phyloP scores from a whole-genome alignment of 2,329 filamentous ascomycete genomes.

The Calonectria naviculata region DNA sequence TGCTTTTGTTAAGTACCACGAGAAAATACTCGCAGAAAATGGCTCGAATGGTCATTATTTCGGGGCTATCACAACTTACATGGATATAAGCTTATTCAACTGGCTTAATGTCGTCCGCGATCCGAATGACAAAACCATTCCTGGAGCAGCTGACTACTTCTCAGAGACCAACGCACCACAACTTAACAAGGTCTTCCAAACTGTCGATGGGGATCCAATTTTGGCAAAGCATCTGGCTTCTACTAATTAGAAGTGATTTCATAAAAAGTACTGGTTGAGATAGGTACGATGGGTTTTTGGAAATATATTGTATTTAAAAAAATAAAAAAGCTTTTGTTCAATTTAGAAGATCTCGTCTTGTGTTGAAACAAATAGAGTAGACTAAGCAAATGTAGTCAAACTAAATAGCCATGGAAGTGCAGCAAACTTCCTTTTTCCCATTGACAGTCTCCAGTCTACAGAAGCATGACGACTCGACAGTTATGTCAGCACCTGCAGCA shows the following conservation, averaged over 20 bases:
- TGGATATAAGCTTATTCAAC: not conserved
- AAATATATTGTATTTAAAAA: not conserved
- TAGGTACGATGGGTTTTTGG: too few relatives aligned
- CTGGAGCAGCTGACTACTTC: not conserved
- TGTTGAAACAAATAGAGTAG: not conserved
- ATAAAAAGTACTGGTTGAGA: too few relatives aligned
- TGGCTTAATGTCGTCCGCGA: not conserved
- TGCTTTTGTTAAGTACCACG: not conserved
- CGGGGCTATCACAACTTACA: not conserved
- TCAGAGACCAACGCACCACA: not conserved
- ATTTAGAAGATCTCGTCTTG: not conserved
- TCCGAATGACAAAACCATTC: not conserved
- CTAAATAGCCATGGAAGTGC: not conserved
- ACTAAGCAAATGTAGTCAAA: not conserved
- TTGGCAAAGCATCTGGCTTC: not conserved
- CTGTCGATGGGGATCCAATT: not conserved
- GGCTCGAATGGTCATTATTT: not conserved
- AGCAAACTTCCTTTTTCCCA: not conserved
- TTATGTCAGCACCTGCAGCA: not conserved
- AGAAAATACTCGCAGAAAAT: not conserved
- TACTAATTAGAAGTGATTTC: not conserved
- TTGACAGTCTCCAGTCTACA: not conserved
- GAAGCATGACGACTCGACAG: constrained; percentile 10
- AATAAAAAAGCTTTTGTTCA: not conserved
- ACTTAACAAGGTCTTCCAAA: not conserved